Evolutionary conservation across 2,329 filamentous ascomycete species (phyloP), one percentile per base, ranked within the genome.

Genomic region (Elsinoe australis): DNA sequence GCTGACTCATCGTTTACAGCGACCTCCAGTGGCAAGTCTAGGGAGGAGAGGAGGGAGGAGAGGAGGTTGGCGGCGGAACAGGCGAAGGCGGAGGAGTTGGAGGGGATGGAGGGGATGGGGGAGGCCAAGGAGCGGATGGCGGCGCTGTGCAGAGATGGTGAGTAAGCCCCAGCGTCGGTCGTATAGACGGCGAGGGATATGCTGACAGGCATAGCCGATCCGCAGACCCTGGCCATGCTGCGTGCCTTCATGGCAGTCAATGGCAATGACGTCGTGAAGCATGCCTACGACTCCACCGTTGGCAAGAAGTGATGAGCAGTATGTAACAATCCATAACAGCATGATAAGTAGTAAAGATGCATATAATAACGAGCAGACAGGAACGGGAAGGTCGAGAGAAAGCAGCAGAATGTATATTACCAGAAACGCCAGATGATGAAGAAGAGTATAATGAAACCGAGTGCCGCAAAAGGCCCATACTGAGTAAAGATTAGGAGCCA

Each of bases 391-490:
- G n/a, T 15, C 7, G 14, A 41, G 19, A 14, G 36, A 21, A 28
- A 41, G 21, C 10, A 17, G 22, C 9, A 32, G 15, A 17, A 12
- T 18, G 39, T 44, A 9, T 44, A 31, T 31, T 48, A 95, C 67
- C 95, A 94, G 71, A 96, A 95, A 54, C 88, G 80, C 84, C 87
- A 90, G 76, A 85, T 94, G 53, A 96, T 69, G 67, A 96, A 88
- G 54, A 95, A 65, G 47, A 96, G 64, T 52, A 96, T 82, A 54
- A 96, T 80, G 50, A 95, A 72, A 1, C 77, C 87, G 50, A 96
- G 71, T 2, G 76, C 87, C 21, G 78, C 90, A 67, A 96, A 82
- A 2, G 92, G 92, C 1, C 88, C 92, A 63, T 96, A 98, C 79
- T 80, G 54, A 44, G 26, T 10, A n/a, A 17, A 35, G 49, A 21